phyloP scores from a whole-genome alignment of 2,329 filamentous ascomycete species.

The Paracoccidioides lutzii region DNA sequence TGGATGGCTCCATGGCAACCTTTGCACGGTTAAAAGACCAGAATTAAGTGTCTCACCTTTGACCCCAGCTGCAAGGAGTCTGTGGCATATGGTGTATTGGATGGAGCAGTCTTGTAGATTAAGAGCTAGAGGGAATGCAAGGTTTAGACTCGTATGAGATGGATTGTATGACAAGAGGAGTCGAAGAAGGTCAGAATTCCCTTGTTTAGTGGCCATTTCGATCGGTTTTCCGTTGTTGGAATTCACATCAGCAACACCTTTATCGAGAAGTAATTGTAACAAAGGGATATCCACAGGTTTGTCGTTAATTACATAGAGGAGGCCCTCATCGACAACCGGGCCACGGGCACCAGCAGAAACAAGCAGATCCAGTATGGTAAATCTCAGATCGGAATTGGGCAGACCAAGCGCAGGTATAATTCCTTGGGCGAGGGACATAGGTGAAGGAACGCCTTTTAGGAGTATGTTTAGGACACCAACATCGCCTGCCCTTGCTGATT shows the following conservation, averaged over 20 bases:
- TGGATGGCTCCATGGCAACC: slow-evolving; percentile 4
- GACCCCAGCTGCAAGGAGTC: slow-evolving; percentile 11
- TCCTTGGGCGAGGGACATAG: slow-evolving; percentile 8
- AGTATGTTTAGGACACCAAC: slow-evolving; percentile 9
- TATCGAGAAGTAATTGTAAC: slow-evolving; percentile 10
- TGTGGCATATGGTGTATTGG: slow-evolving; percentile 10
- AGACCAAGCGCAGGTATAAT: slow-evolving; percentile 7
- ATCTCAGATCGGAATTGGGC: slow-evolving; percentile 7
- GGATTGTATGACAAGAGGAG: slow-evolving; percentile 10
- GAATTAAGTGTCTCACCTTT: slow-evolving; percentile 8
- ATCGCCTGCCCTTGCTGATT: slow-evolving; percentile 9
- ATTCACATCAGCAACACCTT: slow-evolving; percentile 12
- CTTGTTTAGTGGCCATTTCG: slow-evolving; percentile 6
- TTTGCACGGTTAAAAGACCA: slow-evolving; percentile 8
- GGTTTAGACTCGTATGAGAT: slow-evolving; percentile 5
- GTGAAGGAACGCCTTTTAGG: slow-evolving; percentile 9
- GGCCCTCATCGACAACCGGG: slow-evolving; percentile 7
- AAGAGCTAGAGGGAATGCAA: slow-evolving; percentile 7
- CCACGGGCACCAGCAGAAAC: slow-evolving; percentile 10
- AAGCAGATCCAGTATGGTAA: slow-evolving; percentile 10
- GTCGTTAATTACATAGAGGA: slow-evolving; percentile 9
- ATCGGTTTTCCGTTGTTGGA: slow-evolving; percentile 7
- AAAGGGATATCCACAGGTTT: slow-evolving; percentile 9
- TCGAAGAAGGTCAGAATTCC: slow-evolving; percentile 7
- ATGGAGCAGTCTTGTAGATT: slow-evolving; percentile 2